Percentiles rank a stretch among this genome's conserved stretches.
Evolutionary conservation across 2,329 filamentous ascomycete species (phyloP).

Genomic region (Zymoseptoria passerinii): DNA sequence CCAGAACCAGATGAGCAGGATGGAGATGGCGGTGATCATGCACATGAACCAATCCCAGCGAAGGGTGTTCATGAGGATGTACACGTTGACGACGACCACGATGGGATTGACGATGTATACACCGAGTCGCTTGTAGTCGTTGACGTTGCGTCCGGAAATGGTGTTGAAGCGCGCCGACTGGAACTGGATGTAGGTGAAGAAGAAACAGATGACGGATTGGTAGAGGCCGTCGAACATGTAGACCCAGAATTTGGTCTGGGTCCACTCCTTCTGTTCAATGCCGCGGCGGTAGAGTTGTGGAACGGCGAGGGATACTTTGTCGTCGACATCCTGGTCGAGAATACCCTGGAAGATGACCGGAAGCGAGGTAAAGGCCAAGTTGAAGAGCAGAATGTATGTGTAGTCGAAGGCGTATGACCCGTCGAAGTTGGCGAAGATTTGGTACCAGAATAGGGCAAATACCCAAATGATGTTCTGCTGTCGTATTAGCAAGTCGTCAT

Average conservation of each 20-base stretch:
- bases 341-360: constrained; percentile 95
- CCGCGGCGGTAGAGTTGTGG: constrained; percentile 91
- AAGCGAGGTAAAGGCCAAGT: constrained; percentile 90
- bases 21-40: constrained; percentile 72
- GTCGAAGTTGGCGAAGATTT: constrained; percentile 92
- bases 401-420: constrained; percentile 96
- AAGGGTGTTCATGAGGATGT: constrained; percentile 93
- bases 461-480: constrained; percentile 89
- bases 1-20: constrained; percentile 88
- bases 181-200: constrained; percentile 80
- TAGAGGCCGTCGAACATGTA: constrained; percentile 96
- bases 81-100: constrained; percentile 82
- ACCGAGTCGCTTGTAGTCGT: constrained; percentile 76
- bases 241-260: constrained; percentile 88
- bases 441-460: constrained; percentile 94
- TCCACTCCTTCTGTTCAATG: constrained; percentile 96
- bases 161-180: constrained; percentile 59
- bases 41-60: constrained; percentile 97
- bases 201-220: constrained; percentile 89
- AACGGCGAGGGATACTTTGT: constrained; percentile 85
- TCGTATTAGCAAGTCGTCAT: constrained; percentile 19
- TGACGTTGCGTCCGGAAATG: constrained; percentile 63
- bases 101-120: constrained; percentile 77
- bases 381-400: constrained; percentile 94
- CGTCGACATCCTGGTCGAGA: constrained; percentile 91